These are phyloP conservation scores for Eremochloa ophiuroides DNA, from an alignment of 176 grass and related monocot species.

Conservation along the genomic window DNA sequence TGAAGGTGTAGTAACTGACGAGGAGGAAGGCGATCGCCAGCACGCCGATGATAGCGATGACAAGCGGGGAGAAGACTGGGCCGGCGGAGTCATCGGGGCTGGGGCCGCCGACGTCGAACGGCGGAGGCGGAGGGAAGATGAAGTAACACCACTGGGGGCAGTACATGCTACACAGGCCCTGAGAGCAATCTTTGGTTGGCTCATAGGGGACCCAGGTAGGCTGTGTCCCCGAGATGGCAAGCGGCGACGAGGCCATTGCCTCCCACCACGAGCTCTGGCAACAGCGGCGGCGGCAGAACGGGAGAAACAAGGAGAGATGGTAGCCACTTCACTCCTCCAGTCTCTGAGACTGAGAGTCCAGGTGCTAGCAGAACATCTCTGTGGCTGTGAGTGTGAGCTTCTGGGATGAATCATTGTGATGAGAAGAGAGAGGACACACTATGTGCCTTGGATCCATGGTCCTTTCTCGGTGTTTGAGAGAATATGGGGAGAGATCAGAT, in stretches of 20 bases:
- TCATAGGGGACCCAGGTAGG: constrained; percentile 81
- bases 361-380: constrained; percentile 25
- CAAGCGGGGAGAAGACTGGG: constrained; percentile 69
- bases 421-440: background rate
- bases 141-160: constrained; percentile 97
- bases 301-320: background rate
- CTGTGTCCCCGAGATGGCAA: constrained; percentile 19
- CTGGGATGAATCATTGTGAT: constrained; percentile 44
- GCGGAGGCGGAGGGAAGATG: constrained; percentile 82
- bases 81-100: constrained; percentile 44
- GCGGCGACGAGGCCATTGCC: constrained; percentile 45
- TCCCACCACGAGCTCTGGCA: background rate
- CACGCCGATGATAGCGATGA: constrained; percentile 89
- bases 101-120: constrained; percentile 37
- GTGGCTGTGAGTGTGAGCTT: constrained; percentile 16
- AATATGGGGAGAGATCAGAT: constrained; percentile 38
- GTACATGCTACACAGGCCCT: constrained; percentile 88
- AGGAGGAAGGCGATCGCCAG: constrained; percentile 85
- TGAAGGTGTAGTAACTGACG: constrained; percentile 76
- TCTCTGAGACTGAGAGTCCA: constrained; percentile 12
- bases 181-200: constrained; percentile 75
- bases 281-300: background rate
- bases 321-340: background rate
- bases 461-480: constrained; percentile 28
- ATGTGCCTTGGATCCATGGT: constrained; percentile 21